phyloP scores from a whole-genome alignment of 2,329 filamentous ascomycete genomes.

The Aspergillus thermomutatus region DNA sequence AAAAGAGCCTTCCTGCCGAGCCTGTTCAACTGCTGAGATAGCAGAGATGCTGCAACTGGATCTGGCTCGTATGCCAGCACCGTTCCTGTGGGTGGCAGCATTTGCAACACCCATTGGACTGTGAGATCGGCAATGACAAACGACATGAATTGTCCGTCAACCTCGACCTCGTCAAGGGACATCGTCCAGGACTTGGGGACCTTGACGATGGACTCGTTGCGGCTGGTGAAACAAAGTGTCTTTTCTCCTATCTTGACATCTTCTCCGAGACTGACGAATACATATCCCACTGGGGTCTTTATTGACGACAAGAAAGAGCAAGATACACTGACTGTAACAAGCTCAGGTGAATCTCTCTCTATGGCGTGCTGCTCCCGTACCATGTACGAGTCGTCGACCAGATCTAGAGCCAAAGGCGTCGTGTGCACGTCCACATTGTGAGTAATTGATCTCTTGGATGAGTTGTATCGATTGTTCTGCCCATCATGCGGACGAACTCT shows the following conservation, averaged over 20 bases:
- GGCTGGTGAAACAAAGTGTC: neutral
- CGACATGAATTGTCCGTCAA: neutral
- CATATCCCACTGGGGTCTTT: neutral
- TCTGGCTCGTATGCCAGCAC: neutral
- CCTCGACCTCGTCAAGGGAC: neutral
- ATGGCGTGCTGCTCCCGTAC: neutral
- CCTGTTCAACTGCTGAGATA: neutral
- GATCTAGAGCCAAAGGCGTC: neutral
- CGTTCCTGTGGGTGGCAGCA: neutral
- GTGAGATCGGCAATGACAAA: neutral
- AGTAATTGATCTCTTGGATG: neutral
- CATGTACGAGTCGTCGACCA: neutral
- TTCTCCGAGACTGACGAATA: neutral
- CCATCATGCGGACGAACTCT: neutral
- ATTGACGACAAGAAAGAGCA: neutral
- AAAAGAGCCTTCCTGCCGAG: neutral
- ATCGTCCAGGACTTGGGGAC: neutral
- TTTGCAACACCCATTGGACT: neutral
- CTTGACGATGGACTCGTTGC: neutral
- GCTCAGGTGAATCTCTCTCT: neutral
- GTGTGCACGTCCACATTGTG: neutral
- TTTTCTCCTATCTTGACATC: neutral
- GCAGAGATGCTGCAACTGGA: neutral
- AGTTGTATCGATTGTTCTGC: conserved; percentile 11
- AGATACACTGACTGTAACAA: neutral